Conservation (phyloP, 169 alveolate species). For the Pseudocohnilembus persalinus region DNA sequence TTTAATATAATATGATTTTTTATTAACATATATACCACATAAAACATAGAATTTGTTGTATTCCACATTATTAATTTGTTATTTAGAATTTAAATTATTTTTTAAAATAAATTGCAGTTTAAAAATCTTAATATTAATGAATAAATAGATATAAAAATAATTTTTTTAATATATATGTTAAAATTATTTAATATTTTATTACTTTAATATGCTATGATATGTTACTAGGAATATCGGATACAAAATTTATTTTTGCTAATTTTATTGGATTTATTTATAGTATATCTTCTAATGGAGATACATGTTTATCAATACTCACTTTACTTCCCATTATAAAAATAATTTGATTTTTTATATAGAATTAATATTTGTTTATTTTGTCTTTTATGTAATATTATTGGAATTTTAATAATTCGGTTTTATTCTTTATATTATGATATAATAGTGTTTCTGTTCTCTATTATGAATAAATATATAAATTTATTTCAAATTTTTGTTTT, state of each 20-base stretch:
- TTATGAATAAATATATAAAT: too few species aligned
- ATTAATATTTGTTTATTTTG: too few species aligned
- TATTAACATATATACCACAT: background rate
- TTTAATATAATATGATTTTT: background rate
- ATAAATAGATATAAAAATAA: background rate
- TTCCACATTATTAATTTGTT: too few species aligned
- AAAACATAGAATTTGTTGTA: too few species aligned
- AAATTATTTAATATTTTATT: background rate
- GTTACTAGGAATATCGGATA: slow-evolving; percentile 18
- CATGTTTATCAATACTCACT: slow-evolving; percentile 25
- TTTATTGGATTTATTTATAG: slow-evolving; percentile 12
- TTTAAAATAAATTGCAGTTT: background rate
- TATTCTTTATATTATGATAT: too few species aligned
- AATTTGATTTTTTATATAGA: too few species aligned
- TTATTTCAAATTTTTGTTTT: too few species aligned
- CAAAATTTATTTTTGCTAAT: slow-evolving; percentile 8
- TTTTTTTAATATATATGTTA: background rate
- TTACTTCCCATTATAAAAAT: slow-evolving; percentile 18
- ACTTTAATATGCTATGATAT: slow-evolving; percentile 24
- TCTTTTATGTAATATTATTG: too few species aligned
- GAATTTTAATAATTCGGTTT: too few species aligned
- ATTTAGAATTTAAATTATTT: background rate
- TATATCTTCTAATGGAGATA: slow-evolving; percentile 16
- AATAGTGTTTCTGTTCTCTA: too few species aligned
- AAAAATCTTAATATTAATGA: background rate